Percentiles rank a stretch among this genome's conserved stretches.
Conservation (phyloP, 257 asterid species). For the Gynochthodes officinalis region DNA sequence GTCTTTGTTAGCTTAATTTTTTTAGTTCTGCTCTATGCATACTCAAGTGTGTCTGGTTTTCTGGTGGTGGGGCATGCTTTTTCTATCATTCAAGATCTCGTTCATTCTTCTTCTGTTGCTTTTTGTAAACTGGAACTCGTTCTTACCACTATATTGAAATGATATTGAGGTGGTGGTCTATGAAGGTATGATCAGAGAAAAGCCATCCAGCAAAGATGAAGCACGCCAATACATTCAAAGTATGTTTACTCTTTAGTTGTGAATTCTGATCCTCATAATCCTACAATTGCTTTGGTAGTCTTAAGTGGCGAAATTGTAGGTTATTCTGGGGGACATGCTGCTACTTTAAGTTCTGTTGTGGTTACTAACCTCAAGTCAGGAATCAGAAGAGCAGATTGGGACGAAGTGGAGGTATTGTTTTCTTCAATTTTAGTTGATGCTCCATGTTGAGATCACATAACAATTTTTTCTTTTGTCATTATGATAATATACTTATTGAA, state of each 20-base stretch:
- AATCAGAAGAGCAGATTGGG: constrained; percentile 71
- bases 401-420: constrained; percentile 81
- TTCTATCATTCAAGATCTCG: background rate
- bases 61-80: constrained; percentile 9
- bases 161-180: constrained; percentile 92
- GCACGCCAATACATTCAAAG: constrained; percentile 84
- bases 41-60: constrained; percentile 16
- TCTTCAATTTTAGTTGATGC: background rate
- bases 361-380: constrained; percentile 79
- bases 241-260: constrained; percentile 15
- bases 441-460: background rate
- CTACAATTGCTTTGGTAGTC: constrained; percentile 19
- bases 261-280: constrained; percentile 4
- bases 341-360: constrained; percentile 85
- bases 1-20: background rate
- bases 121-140: background rate
- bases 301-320: constrained; percentile 35
- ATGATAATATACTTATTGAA: background rate
- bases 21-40: background rate
- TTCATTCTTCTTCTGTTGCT: constrained; percentile 2
- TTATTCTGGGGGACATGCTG: constrained; percentile 69
- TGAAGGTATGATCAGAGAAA: constrained; percentile 87
- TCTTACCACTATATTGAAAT: constrained; percentile 43
- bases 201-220: constrained; percentile 86
- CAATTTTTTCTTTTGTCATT: background rate